phyloP scores from a whole-genome alignment of 164 flowering plant genomes.

The Sedum album region DNA sequence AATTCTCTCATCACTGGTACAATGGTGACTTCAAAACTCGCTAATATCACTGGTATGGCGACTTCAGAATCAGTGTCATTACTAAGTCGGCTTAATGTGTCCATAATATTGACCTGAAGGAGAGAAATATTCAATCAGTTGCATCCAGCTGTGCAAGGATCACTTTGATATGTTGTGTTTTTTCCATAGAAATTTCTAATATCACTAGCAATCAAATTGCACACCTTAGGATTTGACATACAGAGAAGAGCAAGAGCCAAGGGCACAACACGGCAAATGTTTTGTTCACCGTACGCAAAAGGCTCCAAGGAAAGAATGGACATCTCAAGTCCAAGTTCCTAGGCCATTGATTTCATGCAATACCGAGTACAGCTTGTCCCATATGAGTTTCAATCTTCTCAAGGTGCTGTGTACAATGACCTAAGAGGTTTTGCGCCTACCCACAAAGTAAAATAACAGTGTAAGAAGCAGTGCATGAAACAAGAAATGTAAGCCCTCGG shows the following conservation, averaged over 20 bases:
- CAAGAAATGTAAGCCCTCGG: not conserved
- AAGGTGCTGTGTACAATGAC: too few relatives aligned
- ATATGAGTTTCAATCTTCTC: conserved; percentile 82
- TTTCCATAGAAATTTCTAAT: not conserved
- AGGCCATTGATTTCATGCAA: conserved; percentile 99
- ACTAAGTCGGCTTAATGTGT: too few relatives aligned
- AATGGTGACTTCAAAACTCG: too few relatives aligned
- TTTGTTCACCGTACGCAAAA: conserved; percentile 89
- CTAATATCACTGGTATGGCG: not conserved
- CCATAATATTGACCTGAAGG: too few relatives aligned
- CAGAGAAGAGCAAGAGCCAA: too few relatives aligned
- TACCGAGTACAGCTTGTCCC: conserved; percentile 97
- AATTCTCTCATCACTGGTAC: too few relatives aligned
- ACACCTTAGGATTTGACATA: conserved; percentile 96
- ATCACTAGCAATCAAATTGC: not conserved
- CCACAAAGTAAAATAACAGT: not conserved
- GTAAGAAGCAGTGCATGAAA: conserved; percentile 8
- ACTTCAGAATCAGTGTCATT: too few relatives aligned
- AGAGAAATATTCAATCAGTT: not conserved
- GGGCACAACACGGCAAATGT: too few relatives aligned
- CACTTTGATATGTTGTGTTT: not conserved
- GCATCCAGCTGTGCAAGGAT: not conserved
- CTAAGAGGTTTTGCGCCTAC: too few relatives aligned
- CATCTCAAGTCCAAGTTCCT: conserved; percentile 95
- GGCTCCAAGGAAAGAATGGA: conserved; percentile 94